Conservation (phyloP, 805 yeast species). For the Candida dajiaensis region DNA sequence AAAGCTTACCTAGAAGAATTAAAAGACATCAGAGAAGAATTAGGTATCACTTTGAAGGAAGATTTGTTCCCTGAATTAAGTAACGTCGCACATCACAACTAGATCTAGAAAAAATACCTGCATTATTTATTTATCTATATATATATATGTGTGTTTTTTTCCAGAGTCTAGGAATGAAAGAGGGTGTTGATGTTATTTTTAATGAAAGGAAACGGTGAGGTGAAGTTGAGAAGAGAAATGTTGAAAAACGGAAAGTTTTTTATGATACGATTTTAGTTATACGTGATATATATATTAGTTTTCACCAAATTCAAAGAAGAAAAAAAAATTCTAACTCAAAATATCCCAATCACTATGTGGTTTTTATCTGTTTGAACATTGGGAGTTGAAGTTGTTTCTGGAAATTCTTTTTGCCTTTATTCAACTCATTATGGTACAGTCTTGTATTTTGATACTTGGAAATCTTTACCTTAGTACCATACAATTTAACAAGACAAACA, state of each 20-base stretch:
- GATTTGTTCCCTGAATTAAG: constrained; percentile 55
- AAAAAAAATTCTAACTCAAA: not conserved
- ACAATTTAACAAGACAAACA: not conserved
- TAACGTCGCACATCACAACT: constrained; percentile 20
- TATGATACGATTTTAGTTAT: not conserved
- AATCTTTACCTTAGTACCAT: not conserved
- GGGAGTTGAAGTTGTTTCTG: not conserved
- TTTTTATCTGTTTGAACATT: not conserved
- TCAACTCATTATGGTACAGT: not conserved
- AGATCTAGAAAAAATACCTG: not conserved
- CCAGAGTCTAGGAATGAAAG: constrained; percentile 4
- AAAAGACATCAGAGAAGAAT: constrained; percentile 83
- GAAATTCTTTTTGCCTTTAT: not conserved
- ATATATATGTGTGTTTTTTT: constrained; percentile 1
- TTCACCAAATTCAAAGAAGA: not conserved
- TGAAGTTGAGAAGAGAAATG: not conserved
- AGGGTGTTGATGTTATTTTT: not conserved
- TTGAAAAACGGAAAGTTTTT: not conserved
- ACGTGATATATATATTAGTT: not conserved
- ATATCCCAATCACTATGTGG: not conserved
- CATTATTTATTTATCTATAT: constrained; percentile 1
- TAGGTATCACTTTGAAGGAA: constrained; percentile 91
- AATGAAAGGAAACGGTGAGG: not conserved
- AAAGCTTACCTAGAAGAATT: constrained; percentile 93
- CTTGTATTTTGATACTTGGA: not conserved